Evolutionary conservation across 2,329 filamentous ascomycete genomes (phyloP).

Genomic region (Pyricularia grisea): DNA sequence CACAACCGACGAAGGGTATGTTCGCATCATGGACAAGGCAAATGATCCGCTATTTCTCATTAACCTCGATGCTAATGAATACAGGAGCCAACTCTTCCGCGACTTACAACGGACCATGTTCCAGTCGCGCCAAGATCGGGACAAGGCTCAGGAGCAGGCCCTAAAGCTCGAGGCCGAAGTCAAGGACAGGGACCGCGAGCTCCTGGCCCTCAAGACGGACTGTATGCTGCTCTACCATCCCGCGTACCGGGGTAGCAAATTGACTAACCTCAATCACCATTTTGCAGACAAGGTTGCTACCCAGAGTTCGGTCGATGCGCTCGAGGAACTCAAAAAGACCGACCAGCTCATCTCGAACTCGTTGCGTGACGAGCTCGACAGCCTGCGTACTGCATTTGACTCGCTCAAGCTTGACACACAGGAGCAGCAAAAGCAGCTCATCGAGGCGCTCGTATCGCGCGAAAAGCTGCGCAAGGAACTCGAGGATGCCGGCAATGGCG

Average conservation of each 20-base stretch:
- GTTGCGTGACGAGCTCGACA: constrained; percentile 47
- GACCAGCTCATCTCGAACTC: constrained; percentile 50
- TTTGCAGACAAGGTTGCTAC: constrained; percentile 22
- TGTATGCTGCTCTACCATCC: constrained; percentile 26
- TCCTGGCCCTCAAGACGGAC: constrained; percentile 42
- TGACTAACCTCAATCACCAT: neutral
- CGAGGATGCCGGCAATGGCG: constrained; percentile 19
- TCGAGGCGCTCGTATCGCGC: constrained; percentile 24
- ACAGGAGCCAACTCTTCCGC: constrained; percentile 43
- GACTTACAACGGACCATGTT: constrained; percentile 39
- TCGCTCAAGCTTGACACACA: constrained; percentile 42
- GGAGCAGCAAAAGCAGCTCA: constrained; percentile 48
- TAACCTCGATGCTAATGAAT: constrained; percentile 34
- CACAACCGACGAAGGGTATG: constrained; percentile 47
- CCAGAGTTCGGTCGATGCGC: constrained; percentile 42
- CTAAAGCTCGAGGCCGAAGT: constrained; percentile 38
- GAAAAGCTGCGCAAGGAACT: constrained; percentile 48
- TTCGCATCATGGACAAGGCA: constrained; percentile 16
- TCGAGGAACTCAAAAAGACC: constrained; percentile 49
- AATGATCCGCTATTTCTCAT: constrained; percentile 18
- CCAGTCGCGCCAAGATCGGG: constrained; percentile 35
- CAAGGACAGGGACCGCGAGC: constrained; percentile 44
- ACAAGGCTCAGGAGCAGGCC: constrained; percentile 30
- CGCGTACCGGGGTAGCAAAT: neutral
- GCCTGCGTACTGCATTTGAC: constrained; percentile 41